Conservation (phyloP, 805 yeast species). For the Hanseniaspora valbyensis region DNA sequence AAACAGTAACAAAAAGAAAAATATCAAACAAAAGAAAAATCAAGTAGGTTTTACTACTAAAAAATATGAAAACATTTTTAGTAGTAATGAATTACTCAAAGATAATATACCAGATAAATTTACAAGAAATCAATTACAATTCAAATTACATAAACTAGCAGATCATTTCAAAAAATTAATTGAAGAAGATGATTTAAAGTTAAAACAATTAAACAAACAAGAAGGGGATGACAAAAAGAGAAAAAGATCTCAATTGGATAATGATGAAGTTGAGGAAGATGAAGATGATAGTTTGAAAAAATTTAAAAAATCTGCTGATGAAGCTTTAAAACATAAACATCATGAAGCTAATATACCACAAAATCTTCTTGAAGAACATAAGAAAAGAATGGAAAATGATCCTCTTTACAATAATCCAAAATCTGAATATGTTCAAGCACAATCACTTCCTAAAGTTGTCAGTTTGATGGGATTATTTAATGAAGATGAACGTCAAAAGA, state of each 20-base stretch:
- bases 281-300: slow-evolving; percentile 19
- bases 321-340: slow-evolving; percentile 10
- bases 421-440: slow-evolving; percentile 62
- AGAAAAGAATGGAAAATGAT: slow-evolving; percentile 38
- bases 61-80: background rate
- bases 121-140: slow-evolving; percentile 18
- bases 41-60: background rate
- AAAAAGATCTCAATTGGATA: slow-evolving; percentile 6
- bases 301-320: slow-evolving; percentile 16
- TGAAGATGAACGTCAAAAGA: slow-evolving; percentile 32
- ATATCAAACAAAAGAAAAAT: background rate
- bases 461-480: slow-evolving; percentile 53
- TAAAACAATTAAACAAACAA: slow-evolving; percentile 11
- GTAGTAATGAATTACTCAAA: slow-evolving; percentile 4
- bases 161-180: slow-evolving; percentile 19
- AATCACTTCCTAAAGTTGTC: slow-evolving; percentile 56
- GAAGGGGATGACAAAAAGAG: background rate
- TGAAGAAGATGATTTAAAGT: slow-evolving; percentile 9
- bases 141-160: slow-evolving; percentile 14
- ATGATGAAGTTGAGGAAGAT: slow-evolving; percentile 16
- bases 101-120: slow-evolving; percentile 25
- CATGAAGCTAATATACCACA: slow-evolving; percentile 18
- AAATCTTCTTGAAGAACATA: slow-evolving; percentile 17
- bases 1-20: background rate
- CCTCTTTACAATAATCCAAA: slow-evolving; percentile 59